Base-by-base conservation (phyloP, 108 stramenopile species). In the Cyclotella cryptica region DNA sequence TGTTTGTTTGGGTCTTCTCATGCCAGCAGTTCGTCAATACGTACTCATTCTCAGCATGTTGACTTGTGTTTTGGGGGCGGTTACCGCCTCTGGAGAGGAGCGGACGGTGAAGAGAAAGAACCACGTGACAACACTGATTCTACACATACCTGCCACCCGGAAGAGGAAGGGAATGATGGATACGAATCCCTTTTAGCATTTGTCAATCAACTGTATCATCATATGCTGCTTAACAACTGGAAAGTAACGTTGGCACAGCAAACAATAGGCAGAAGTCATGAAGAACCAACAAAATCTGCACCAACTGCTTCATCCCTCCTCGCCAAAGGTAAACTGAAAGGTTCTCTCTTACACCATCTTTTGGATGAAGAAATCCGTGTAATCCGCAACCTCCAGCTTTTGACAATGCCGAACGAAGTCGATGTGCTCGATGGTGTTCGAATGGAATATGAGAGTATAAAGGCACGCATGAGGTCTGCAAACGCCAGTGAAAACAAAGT, bases 181-280 rank as follows among this genome's bases (percentile, higher is more conserved):
- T 88, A 85, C 26, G 77, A 80, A 24, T 77, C 72, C 60, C 72
- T 93, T 21, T 66, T 84, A 30, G 42, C 72, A 12, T 80, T 88
- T 43, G 83, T 78, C 3, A 58, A 87, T 18, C 78, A 83, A 47
- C 79, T 92, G 46, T 79, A 85, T 54, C 63, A 78, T 8, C 64
- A 79, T 8, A 85, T 84, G 68, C 45, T 84, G 52, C 17, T 63
- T 21, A 68, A 80, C 19, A 43, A 87, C 19, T 92, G 91, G 88
- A 94, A 94, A 71, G 77, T 91, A 53, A 94, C 93, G 10, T 54
- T 91, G 43, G 90, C 84, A 12, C 93, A 94, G 80, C 75, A 88
- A 62, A 84, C 69, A 11, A 92, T 94, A 64, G 93, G 93, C 5
- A 44, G 40, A 27, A 65, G 59, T 27, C 39, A 21, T 10, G 84